Conservation (phyloP, 169 alveolate genomes). For the Plasmodium knowlesi region DNA sequence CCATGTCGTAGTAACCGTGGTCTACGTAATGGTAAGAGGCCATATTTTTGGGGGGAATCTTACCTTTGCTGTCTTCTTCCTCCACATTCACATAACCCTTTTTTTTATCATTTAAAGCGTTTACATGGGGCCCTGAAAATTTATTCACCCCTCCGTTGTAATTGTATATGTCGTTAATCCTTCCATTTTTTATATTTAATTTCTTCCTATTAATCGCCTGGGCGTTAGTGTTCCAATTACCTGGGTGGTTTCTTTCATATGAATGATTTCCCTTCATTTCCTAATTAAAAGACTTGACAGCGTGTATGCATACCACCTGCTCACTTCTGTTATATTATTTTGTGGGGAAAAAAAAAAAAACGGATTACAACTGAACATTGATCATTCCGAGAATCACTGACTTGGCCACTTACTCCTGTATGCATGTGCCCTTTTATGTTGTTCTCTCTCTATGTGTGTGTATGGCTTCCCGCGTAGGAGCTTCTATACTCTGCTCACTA, state of each 20-base stretch:
- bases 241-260: conserved; percentile 10
- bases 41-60: not conserved
- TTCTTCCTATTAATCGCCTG: not conserved
- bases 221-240: not conserved
- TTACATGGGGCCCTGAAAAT: not conserved
- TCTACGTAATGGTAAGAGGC: not conserved
- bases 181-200: not conserved
- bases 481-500: not conserved
- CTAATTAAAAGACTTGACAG: not conserved
- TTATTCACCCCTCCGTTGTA: not conserved
- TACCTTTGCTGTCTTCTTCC: not conserved
- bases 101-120: not conserved
- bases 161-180: not conserved
- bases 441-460: not conserved
- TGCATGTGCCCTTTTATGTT: not conserved
- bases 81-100: not conserved
- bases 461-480: not conserved
- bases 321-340: not conserved
- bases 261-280: conserved; percentile 16
- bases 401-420: not conserved
- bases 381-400: not conserved
- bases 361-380: no score
- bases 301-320: not conserved
- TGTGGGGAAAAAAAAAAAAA: not conserved
- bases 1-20: conserved; percentile 1